Conservation (phyloP, 768 basidiomycete species). For the Calocybe gangraenosa region DNA sequence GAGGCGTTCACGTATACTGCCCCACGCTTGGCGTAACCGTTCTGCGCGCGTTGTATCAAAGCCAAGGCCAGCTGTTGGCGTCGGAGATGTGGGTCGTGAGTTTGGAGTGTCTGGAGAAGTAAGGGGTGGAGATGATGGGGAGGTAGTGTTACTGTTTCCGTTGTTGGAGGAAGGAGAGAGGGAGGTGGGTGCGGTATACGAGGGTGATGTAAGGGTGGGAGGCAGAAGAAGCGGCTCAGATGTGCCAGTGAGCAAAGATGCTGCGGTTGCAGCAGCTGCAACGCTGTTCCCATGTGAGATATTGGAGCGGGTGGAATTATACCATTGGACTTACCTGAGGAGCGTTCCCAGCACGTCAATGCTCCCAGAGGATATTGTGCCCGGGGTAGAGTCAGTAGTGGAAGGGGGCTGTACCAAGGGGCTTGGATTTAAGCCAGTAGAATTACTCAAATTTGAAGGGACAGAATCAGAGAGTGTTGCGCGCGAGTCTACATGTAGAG, state of each 20-base stretch:
- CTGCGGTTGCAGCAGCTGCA: constrained; percentile 89
- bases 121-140: no score
- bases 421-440: neutral
- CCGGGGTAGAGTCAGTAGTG: constrained; percentile 15
- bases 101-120: neutral
- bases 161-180: constrained; percentile 15
- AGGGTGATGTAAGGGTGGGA: constrained; percentile 33
- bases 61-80: constrained; percentile 37
- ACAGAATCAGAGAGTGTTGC: neutral
- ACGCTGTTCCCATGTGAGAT: constrained; percentile 43
- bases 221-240: constrained; percentile 61
- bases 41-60: constrained; percentile 33
- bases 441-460: neutral
- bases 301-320: constrained; percentile 5
- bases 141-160: neutral
- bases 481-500: no score
- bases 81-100: constrained; percentile 24
- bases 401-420: constrained; percentile 13
- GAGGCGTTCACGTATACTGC: constrained; percentile 62
- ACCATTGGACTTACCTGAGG: constrained; percentile 67
- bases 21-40: constrained; percentile 64
- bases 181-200: constrained; percentile 35
- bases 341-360: constrained; percentile 83
- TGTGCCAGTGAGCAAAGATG: constrained; percentile 74
- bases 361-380: constrained; percentile 61